Base-by-base conservation (phyloP, 164 flowering plant genomes). In the Magnolia kwangsiensis region DNA sequence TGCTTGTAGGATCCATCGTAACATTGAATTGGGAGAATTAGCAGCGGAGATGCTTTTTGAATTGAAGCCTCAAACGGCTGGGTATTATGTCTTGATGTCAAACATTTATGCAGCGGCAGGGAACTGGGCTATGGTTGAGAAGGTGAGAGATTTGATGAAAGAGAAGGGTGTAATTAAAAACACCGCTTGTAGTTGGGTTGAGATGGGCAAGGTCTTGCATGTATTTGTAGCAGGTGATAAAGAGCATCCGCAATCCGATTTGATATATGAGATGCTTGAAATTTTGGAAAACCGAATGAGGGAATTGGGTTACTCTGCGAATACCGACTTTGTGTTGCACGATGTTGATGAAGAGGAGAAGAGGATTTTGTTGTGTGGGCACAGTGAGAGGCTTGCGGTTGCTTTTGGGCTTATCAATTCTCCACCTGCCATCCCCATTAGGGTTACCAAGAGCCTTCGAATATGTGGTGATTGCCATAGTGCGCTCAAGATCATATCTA, bases 291-390 rank as follows among this genome's bases (percentile, higher is more conserved):
- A 49, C 14, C 11, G 59, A 49, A 49, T 71, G 73, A 20, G 49
- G 59, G 59, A 19, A 50, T 14, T 71, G 59, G 61, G 61, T 16
- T 71, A 49, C 49, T 9, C 29, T 7, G 20, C 73, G 20, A 50
- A 49, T 50, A 49, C 27, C 20, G n/a, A 21, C 23, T 50, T 49
- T 50, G 59, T 71, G 2, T 50, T 71, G 10, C 73, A 50, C 7
- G 59, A 71, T 71, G 21, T 71, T 49, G 84, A 84, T 78, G 61
- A 50, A 7, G 73, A 50, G 13, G 89, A 84, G 80, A 50, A 19
- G 59, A 50, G 16, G 19, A 23, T 27, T 7, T 50, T 16, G 24
- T 20, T 71, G 59, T 55, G 16, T 49, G 51, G n/a, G 19, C 61
- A 51, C 61, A 71, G 73, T 50, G 61, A 71, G 59, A 71, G 73